Percentiles rank a stretch among this genome's conserved stretches.
Conservation (phyloP, 805 yeast genomes). For the Sugiyamaella valdiviana region DNA sequence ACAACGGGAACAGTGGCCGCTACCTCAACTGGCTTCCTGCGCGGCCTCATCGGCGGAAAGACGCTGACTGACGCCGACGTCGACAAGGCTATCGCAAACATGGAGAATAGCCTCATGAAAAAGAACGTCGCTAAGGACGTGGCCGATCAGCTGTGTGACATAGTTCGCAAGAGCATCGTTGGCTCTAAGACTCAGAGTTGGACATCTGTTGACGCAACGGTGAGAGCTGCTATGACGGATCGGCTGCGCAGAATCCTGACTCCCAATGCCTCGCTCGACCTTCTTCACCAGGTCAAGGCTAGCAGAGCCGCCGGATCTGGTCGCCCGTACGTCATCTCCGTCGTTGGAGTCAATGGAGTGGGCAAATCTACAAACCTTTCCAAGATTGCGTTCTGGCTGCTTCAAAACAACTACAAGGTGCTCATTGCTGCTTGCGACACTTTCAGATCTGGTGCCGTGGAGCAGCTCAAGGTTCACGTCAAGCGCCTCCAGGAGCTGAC, state of each 20-base stretch:
- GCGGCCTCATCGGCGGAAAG: slow-evolving; percentile 62
- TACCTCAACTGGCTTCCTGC: slow-evolving; percentile 40
- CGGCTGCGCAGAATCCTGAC: slow-evolving; percentile 65
- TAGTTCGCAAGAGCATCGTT: slow-evolving; percentile 60
- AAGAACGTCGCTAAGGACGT: slow-evolving; percentile 91
- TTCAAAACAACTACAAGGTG: slow-evolving; percentile 82
- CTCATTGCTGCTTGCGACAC: slow-evolving; percentile 96
- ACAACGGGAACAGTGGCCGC: background rate
- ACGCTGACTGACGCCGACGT: slow-evolving; percentile 59
- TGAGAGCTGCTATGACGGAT: slow-evolving; percentile 54
- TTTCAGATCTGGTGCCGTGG: slow-evolving; percentile 98
- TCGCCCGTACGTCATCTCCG: slow-evolving; percentile 88
- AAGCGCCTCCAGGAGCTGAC: slow-evolving; percentile 69
- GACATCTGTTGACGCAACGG: slow-evolving; percentile 68
- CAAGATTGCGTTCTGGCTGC: slow-evolving; percentile 88
- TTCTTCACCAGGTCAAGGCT: slow-evolving; percentile 70
- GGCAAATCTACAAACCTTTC: slow-evolving; percentile 96
- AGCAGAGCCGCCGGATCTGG: slow-evolving; percentile 29
- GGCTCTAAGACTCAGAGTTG: slow-evolving; percentile 69
- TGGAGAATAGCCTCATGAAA: slow-evolving; percentile 69
- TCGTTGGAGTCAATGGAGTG: slow-evolving; percentile 97
- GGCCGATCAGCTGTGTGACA: slow-evolving; percentile 62
- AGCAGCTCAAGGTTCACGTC: slow-evolving; percentile 90
- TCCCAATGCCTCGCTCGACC: slow-evolving; percentile 84
- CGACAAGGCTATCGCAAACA: slow-evolving; percentile 53